These are phyloP conservation scores for Angomonas desouzai DNA, from an alignment of 208 protist species.

Conservation along the genomic window DNA sequence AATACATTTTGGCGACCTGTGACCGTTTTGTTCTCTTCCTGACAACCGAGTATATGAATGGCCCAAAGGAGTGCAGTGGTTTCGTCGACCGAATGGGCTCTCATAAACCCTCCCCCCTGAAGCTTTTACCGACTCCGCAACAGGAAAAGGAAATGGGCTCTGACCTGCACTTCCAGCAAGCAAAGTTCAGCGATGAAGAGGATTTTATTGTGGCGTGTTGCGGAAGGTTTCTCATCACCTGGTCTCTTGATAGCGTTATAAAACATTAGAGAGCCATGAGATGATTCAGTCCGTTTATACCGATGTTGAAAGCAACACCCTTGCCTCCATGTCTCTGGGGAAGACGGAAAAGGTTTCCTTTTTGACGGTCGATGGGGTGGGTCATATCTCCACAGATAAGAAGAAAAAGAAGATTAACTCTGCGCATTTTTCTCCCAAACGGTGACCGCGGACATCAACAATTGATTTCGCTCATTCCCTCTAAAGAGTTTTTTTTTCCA, in stretches of 20 bases:
- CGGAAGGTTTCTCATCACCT: neutral
- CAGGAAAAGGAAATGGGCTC: neutral
- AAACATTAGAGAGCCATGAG: neutral
- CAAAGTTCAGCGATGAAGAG: conserved; percentile 1
- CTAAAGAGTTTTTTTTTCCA: no score
- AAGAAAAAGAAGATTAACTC: neutral
- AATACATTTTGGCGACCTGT: neutral
- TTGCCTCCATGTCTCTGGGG: neutral
- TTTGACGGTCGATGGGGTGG: neutral
- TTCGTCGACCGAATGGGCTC: neutral
- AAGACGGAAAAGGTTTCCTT: neutral
- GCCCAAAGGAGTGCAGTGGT: neutral
- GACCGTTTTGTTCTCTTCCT: neutral
- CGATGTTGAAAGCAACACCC: neutral
- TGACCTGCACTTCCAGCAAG: neutral
- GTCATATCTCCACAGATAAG: neutral
- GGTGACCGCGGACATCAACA: no score
- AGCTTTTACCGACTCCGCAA: neutral
- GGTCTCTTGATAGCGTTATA: neutral
- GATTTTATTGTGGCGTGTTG: conserved; percentile 1
- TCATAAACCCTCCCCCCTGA: neutral
- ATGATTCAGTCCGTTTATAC: neutral
- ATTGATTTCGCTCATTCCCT: no score
- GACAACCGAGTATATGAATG: neutral
- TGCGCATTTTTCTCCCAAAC: neutral